phyloP scores from a whole-genome alignment of 495 filamentous ascomycete species.

The Podospora sp. region DNA sequence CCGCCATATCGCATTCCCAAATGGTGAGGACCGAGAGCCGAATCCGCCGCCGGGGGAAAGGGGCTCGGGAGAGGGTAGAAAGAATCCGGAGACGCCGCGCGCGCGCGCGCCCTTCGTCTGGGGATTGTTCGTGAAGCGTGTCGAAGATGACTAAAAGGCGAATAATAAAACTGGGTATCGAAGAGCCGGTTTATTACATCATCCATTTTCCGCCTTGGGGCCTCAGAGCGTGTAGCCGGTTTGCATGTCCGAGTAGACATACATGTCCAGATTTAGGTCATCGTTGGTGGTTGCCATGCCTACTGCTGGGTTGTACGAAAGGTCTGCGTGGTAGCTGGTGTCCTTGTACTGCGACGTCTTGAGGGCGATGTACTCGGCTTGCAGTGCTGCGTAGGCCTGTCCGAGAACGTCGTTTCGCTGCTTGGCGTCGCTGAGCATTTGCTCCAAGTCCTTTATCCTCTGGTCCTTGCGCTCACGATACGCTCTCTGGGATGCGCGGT shows the following conservation, averaged over 20 bases:
- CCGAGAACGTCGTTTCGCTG: slow-evolving; percentile 47
- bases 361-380: slow-evolving; percentile 45
- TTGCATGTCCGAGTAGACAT: slow-evolving; percentile 35
- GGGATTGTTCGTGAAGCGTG: not conserved
- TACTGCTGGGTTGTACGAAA: slow-evolving; percentile 27
- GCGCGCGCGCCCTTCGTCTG: not conserved
- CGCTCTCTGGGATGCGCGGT: slow-evolving; percentile 68
- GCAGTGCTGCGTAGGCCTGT: slow-evolving; percentile 45
- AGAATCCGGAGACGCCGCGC: not conserved
- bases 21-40: not conserved
- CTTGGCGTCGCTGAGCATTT: slow-evolving; percentile 64
- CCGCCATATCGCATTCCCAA: not conserved
- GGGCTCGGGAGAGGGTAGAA: not conserved
- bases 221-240: slow-evolving; percentile 29
- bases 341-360: slow-evolving; percentile 37
- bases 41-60: not conserved
- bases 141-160: not conserved
- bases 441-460: slow-evolving; percentile 77
- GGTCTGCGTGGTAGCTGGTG: slow-evolving; percentile 25
- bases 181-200: not conserved
- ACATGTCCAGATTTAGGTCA: slow-evolving; percentile 35
- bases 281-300: slow-evolving; percentile 23
- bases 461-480: slow-evolving; percentile 86
- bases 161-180: not conserved
- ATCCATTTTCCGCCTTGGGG: not conserved